Percentiles rank a stretch among this genome's conserved stretches.
Conservation (phyloP, 805 yeast genomes). For the Kluyveromyces nonfermentans region DNA sequence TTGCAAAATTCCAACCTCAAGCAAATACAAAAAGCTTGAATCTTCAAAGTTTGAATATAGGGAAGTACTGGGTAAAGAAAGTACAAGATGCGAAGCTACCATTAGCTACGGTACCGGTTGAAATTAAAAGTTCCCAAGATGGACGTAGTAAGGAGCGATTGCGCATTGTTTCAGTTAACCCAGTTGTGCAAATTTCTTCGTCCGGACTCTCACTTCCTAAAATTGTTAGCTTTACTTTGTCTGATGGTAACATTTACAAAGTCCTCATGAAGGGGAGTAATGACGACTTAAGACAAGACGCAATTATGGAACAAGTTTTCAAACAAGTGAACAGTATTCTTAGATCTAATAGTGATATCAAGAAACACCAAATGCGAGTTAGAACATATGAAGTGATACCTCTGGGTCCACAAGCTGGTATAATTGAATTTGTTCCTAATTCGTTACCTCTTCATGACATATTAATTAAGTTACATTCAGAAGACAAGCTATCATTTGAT, state of each 20-base stretch:
- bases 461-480: slow-evolving; percentile 52
- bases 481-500: slow-evolving; percentile 40
- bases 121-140: slow-evolving; percentile 33
- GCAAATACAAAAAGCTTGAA: slow-evolving; percentile 13
- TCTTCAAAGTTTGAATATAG: slow-evolving; percentile 31
- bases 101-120: slow-evolving; percentile 50
- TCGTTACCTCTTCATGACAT: slow-evolving; percentile 65
- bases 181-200: slow-evolving; percentile 49
- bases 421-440: slow-evolving; percentile 80
- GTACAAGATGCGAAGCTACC: slow-evolving; percentile 46
- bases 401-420: slow-evolving; percentile 76
- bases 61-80: slow-evolving; percentile 48
- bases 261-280: slow-evolving; percentile 74
- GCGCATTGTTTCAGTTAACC: slow-evolving; percentile 36
- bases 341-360: slow-evolving; percentile 42
- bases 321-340: slow-evolving; percentile 70
- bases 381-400: slow-evolving; percentile 89
- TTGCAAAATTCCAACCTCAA: slow-evolving; percentile 38
- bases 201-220: slow-evolving; percentile 88
- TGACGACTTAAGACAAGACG: slow-evolving; percentile 91
- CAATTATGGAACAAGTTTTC: slow-evolving; percentile 96
- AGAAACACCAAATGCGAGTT: slow-evolving; percentile 49
- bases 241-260: slow-evolving; percentile 50
- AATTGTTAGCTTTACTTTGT: slow-evolving; percentile 45
- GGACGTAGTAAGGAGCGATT: slow-evolving; percentile 41